phyloP scores from a whole-genome alignment of 495 filamentous ascomycete genomes.

The Penicillium desertorum region DNA sequence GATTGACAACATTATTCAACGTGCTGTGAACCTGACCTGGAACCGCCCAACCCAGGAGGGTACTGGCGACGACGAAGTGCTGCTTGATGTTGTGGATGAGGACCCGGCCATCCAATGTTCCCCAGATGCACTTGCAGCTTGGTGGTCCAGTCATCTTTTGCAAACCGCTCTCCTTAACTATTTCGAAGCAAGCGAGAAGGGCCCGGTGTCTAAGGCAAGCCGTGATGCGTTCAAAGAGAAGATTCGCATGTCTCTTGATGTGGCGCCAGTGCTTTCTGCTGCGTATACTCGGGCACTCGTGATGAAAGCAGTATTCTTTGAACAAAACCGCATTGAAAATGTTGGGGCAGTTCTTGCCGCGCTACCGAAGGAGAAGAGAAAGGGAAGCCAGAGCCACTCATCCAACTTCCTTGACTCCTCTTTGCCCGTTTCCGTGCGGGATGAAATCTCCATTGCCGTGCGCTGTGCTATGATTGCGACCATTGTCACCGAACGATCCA shows the following conservation, averaged over 20 bases:
- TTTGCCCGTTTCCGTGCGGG: conserved; percentile 50
- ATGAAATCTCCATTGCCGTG: conserved; percentile 69
- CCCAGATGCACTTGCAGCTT: conserved; percentile 85
- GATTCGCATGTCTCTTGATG: conserved; percentile 65
- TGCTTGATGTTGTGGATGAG: conserved; percentile 81
- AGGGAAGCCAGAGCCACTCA: conserved; percentile 29
- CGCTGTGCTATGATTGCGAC: conserved; percentile 79
- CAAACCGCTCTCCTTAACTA: conserved; percentile 65
- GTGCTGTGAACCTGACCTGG: conserved; percentile 89
- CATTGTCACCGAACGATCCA: conserved; percentile 51
- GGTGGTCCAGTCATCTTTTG: conserved; percentile 80
- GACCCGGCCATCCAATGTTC: conserved; percentile 84
- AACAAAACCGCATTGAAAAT: conserved; percentile 45
- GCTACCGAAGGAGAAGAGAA: conserved; percentile 46
- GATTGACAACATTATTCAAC: conserved; percentile 71
- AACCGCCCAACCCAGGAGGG: conserved; percentile 71
- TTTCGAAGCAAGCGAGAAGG: conserved; percentile 52
- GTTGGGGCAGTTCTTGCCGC: conserved; percentile 50
- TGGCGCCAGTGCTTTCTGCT: conserved; percentile 77
- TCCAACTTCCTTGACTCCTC: conserved; percentile 50
- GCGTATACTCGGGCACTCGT: conserved; percentile 77
- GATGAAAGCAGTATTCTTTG: conserved; percentile 55
- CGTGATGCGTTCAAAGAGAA: conserved; percentile 52
- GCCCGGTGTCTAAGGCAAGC: conserved; percentile 38
- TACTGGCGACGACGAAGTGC: conserved; percentile 59